phyloP scores from a whole-genome alignment of 192 early-diverging fungal genomes.

The Geranomyces michiganensis region DNA sequence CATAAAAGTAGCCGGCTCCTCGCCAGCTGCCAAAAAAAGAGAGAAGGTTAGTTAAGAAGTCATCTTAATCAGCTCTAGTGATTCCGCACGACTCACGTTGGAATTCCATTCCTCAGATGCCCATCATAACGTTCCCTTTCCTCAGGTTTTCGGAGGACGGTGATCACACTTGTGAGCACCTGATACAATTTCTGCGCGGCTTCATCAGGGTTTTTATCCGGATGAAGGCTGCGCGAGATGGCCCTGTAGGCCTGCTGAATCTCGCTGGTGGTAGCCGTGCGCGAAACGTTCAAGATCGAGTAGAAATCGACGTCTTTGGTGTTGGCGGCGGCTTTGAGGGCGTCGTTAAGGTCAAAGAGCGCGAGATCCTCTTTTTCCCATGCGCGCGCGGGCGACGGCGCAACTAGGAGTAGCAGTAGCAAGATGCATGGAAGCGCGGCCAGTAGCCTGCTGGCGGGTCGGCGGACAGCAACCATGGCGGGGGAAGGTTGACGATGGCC shows the following conservation, averaged over 20 bases:
- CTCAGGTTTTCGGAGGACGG: conserved; percentile 44
- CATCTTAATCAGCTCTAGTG: neutral
- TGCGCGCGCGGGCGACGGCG: conserved; percentile 12
- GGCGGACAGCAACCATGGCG: no score
- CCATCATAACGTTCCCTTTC: conserved; percentile 48
- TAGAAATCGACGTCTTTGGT: conserved; percentile 26
- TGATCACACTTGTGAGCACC: conserved; percentile 47
- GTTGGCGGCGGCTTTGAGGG: neutral
- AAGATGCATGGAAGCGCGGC: neutral
- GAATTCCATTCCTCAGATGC: conserved; percentile 52
- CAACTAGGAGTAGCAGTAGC: conserved; percentile 12
- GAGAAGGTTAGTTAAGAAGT: neutral
- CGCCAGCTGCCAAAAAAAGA: conserved; percentile 2
- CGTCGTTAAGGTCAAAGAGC: conserved; percentile 46
- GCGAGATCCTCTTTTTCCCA: conserved; percentile 52
- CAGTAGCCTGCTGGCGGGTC: no score
- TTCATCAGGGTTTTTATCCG: conserved; percentile 55
- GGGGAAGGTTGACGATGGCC: no score
- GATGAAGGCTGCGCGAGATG: conserved; percentile 43
- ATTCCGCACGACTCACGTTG: conserved; percentile 47
- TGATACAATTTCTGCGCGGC: conserved; percentile 40
- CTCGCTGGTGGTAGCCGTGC: conserved; percentile 37
- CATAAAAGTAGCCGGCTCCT: conserved; percentile 36
- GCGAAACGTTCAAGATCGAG: conserved; percentile 16
- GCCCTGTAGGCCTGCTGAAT: conserved; percentile 52